Evolutionary conservation across 2,329 filamentous ascomycete genomes (phyloP).

Genomic region (Mycosphaerella sp.): DNA sequence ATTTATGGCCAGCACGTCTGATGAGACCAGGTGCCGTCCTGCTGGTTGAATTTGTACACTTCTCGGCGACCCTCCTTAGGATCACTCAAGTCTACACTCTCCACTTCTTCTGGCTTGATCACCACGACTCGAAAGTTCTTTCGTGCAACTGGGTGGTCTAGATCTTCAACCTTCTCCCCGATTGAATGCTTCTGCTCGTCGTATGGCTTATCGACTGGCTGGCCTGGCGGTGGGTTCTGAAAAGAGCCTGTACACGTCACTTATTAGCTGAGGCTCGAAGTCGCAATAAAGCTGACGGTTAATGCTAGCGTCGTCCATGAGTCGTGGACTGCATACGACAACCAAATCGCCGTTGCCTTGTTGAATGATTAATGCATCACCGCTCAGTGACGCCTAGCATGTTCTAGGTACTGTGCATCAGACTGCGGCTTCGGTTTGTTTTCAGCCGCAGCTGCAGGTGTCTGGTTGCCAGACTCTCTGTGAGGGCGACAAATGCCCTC

Average conservation of each 20-base stretch:
- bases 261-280: slow-evolving; percentile 1
- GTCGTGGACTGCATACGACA: slow-evolving; percentile 11
- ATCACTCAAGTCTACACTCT: slow-evolving; percentile 65
- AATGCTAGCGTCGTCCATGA: slow-evolving; percentile 1
- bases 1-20: slow-evolving; percentile 61
- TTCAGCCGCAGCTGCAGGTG: too few relatives aligned
- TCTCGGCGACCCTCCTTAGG: slow-evolving; percentile 58
- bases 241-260: slow-evolving; percentile 51
- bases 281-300: background rate
- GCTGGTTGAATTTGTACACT: slow-evolving; percentile 57
- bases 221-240: slow-evolving; percentile 51
- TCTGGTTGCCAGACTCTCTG: too few relatives aligned
- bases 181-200: slow-evolving; percentile 42
- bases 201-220: slow-evolving; percentile 40
- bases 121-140: slow-evolving; percentile 79
- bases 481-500: too few relatives aligned
- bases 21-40: slow-evolving; percentile 56
- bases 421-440: slow-evolving; percentile 1
- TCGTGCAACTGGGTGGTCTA: slow-evolving; percentile 65
- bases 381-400: background rate
- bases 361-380: background rate
- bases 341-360: slow-evolving; percentile 4
- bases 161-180: slow-evolving; percentile 61
- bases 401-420: background rate
- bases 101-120: slow-evolving; percentile 74